A percentile compares a stretch with the other conserved stretches of the same genome.
Conservation (phyloP, 306 rosid species). For the Vicia villosa region DNA sequence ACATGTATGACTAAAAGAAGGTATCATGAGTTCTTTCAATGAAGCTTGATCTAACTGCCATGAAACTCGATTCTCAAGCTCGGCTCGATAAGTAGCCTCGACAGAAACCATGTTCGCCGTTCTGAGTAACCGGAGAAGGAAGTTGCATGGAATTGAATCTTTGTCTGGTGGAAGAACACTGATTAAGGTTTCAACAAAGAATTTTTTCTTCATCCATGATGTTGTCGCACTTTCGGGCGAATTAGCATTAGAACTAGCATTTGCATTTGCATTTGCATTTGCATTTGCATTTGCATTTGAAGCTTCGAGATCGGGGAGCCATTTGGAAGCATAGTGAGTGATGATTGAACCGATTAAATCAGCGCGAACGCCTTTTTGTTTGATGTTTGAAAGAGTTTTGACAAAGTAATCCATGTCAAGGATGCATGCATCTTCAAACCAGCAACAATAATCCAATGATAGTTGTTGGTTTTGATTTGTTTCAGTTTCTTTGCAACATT, state of each 20-base stretch:
- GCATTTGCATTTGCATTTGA: neutral
- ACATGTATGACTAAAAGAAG: slow-evolving; percentile 85
- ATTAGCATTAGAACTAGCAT: neutral
- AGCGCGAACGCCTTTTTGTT: slow-evolving; percentile 75
- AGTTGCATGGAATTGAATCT: slow-evolving; percentile 85
- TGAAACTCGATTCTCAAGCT: slow-evolving; percentile 73
- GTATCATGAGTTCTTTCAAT: slow-evolving; percentile 78
- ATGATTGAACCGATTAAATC: slow-evolving; percentile 84
- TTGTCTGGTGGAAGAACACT: slow-evolving; percentile 86
- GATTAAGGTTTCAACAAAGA: slow-evolving; percentile 85
- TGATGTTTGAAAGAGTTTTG: slow-evolving; percentile 78
- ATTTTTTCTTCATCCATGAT: slow-evolving; percentile 82
- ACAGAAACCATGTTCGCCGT: slow-evolving; percentile 85
- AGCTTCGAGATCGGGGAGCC: slow-evolving; percentile 51
- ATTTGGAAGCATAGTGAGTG: slow-evolving; percentile 87
- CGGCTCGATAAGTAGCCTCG: slow-evolving; percentile 54
- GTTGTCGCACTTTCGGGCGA: slow-evolving; percentile 58
- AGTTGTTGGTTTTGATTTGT: slow-evolving; percentile 42
- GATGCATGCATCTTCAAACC: slow-evolving; percentile 85
- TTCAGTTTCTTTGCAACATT: slow-evolving; percentile 32
- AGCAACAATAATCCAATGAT: slow-evolving; percentile 47
- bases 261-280: neutral
- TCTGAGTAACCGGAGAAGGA: slow-evolving; percentile 78
- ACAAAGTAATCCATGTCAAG: slow-evolving; percentile 96
- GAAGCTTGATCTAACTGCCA: slow-evolving; percentile 90